Evolutionary conservation across 2,329 filamentous ascomycete species (phyloP), one percentile per base, ranked within the genome.

Genomic region (Ophiocordyceps camponoti-leonardi): DNA sequence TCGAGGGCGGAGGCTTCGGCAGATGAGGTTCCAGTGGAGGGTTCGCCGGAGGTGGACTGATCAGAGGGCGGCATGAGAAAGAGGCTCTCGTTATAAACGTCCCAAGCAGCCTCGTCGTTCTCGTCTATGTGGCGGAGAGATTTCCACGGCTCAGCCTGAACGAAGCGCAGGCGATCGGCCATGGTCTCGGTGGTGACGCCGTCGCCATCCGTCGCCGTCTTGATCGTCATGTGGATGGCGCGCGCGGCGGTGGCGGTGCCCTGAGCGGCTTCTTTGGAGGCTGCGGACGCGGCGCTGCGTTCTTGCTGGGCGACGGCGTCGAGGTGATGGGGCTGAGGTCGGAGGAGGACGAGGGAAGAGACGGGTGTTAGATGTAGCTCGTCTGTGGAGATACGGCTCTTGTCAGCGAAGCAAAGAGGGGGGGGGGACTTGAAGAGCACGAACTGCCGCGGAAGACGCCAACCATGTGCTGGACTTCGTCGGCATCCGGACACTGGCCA

Each of bases 261-360:
- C 5, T 55, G 58, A 10, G 52, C 52, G 19, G 58, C 52, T 22
- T 62, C 61, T 46, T 61, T 59, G 61, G 64, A 56, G 28, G 61
- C 61, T 16, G 58, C 53, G 45, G 57, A 56, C 59, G 66, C 56
- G 33, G 65, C 62, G 43, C 62, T 61, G 40, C 69, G 68, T 33
- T 83, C 77, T 46, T 85, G 73, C 55, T 95, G 86, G 42, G 81
- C 71, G 42, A 79, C 65, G 4, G 92, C 90, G 63, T 96, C 92
- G 53, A 96, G 72, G 64, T 96, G 87, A 63, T 94, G 86, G 49
- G 94, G 83, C 57, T 95, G 86, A 0, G 92, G 87, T 4, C 88
- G 83, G 57, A 98, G 78, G 58, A 94, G 86, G 40, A 94, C 83
- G 41, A 94, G 77, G 2, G 85, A 82, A 39, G 81, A 79, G 42